Evolutionary conservation across 139 green algal species (phyloP), one percentile per base, ranked within the genome.

Genomic region (Chlorella sorokiniana): DNA sequence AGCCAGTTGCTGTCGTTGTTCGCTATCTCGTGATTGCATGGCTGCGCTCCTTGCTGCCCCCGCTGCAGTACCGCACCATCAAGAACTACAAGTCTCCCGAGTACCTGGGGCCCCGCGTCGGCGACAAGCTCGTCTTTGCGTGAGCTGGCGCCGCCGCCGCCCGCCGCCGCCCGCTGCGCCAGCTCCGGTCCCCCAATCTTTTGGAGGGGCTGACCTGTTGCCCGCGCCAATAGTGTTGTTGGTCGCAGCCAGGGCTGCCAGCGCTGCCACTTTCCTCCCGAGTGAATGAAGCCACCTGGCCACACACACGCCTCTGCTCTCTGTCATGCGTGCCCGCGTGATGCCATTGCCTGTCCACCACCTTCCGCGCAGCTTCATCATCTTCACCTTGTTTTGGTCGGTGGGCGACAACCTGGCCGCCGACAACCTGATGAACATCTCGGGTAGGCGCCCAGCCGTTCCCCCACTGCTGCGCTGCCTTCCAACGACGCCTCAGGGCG

Each of bases 391-490:
- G 16, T 94, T 91, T 81, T 92, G 78, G 88, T 83, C 63, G 65
- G 85, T 88, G 38, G 85, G 79, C 51, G 70, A 81, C 41, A 69
- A 88, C 62, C 10, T 65, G 11, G 72, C n/a, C 0, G 37, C 54
- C 11, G 38, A 59, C 68, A 96, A 95, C 76, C 76, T 89, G 59
- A 84, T 91, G 75, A 96, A 95, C 88, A 93, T 97, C 44, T 67
- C 83, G 0, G 88, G 89, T 33, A 38, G 7, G 33, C 45, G 41
- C 37, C 18, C 56, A 65, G 56, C 18, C 56, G n/a, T n/a, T n/a
- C n/a, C n/a, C n/a, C n/a, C n/a, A n/a, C n/a, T n/a, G n/a, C n/a
- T n/a, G n/a, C n/a, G n/a, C n/a, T n/a, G n/a, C n/a, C n/a, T n/a
- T n/a, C n/a, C n/a, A n/a, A n/a, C n/a, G n/a, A n/a, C n/a, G n/a